Conservation (phyloP, 768 basidiomycete genomes). For the Lyophyllum decastes region DNA sequence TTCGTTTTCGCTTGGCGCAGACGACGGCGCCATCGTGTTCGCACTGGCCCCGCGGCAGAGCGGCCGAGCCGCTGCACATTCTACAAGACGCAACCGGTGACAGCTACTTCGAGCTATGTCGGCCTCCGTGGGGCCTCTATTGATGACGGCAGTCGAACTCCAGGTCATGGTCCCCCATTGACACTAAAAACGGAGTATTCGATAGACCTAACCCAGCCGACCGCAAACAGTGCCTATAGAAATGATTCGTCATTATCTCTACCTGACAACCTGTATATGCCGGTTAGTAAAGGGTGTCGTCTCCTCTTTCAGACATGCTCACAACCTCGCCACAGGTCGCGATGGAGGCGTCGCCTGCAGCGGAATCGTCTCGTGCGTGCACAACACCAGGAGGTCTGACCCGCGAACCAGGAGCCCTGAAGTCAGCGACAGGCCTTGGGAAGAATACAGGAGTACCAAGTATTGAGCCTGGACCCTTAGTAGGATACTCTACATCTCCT, state of each 20-base stretch:
- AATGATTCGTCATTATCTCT: conserved; percentile 8
- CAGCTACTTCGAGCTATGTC: conserved; percentile 8
- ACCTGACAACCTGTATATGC: conserved; percentile 16
- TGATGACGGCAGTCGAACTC: neutral
- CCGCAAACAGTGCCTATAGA: neutral
- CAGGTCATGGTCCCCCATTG: neutral
- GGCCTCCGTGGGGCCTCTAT: conserved; percentile 4
- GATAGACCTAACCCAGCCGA: neutral
- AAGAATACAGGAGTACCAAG: neutral
- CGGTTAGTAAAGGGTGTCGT: conserved; percentile 1
- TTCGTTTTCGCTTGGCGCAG: conserved; percentile 5
- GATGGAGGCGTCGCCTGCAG: conserved; percentile 21
- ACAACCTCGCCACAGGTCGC: conserved; percentile 1
- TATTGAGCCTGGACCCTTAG: neutral
- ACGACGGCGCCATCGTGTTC: neutral
- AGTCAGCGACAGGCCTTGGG: neutral
- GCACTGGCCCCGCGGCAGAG: neutral
- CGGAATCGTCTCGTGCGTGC: conserved; percentile 21
- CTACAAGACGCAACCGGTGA: neutral
- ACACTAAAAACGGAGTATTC: neutral
- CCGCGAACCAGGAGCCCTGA: neutral
- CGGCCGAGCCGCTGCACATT: conserved; percentile 8
- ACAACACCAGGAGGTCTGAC: conserved; percentile 17
- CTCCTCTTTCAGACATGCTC: neutral
- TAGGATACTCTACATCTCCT: too few species aligned